Conservation (phyloP, 495 filamentous ascomycete species). For the Apodospora peruviana region DNA sequence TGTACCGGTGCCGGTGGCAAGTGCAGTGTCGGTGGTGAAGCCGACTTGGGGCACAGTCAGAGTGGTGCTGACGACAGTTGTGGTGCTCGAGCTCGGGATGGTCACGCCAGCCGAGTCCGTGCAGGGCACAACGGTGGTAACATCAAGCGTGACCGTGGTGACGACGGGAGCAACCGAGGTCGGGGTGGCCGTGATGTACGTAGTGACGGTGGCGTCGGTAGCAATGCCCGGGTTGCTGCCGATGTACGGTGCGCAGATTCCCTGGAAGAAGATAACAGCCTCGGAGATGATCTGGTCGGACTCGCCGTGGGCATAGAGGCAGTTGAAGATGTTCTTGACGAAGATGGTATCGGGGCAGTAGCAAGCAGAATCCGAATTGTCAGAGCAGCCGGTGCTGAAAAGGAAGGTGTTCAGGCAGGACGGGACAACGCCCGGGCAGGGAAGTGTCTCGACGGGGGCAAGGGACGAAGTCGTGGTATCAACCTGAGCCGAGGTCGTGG, state of each 20-base stretch:
- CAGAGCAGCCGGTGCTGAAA: conserved; percentile 64
- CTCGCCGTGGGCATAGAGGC: conserved; percentile 70
- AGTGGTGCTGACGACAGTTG: conserved; percentile 49
- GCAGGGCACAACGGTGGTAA: conserved; percentile 49
- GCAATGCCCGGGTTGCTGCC: conserved; percentile 77
- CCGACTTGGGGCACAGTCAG: conserved; percentile 69
- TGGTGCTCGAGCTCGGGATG: conserved; percentile 50
- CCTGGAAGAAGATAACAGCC: conserved; percentile 80
- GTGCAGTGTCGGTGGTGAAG: conserved; percentile 69
- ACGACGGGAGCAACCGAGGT: conserved; percentile 40
- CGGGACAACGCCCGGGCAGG: conserved; percentile 72
- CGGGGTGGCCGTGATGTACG: conserved; percentile 48
- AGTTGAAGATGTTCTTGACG: conserved; percentile 74
- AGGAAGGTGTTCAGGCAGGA: conserved; percentile 94
- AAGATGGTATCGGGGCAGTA: conserved; percentile 78
- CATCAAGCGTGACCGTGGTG: conserved; percentile 56
- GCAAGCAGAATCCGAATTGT: conserved; percentile 79
- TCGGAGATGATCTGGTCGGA: conserved; percentile 59
- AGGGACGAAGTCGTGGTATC: conserved; percentile 20
- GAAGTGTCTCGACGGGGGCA: conserved; percentile 40
- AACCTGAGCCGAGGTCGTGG: conserved; percentile 4
- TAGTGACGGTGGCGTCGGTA: conserved; percentile 57
- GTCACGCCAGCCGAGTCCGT: conserved; percentile 41
- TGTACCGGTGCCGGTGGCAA: too few relatives aligned
- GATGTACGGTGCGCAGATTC: conserved; percentile 78